A percentile compares a stretch with the other conserved stretches of the same genome.
These are phyloP conservation scores for Penicillium hordei DNA, from an alignment of 2,329 filamentous ascomycete genomes.

Conservation along the genomic window DNA sequence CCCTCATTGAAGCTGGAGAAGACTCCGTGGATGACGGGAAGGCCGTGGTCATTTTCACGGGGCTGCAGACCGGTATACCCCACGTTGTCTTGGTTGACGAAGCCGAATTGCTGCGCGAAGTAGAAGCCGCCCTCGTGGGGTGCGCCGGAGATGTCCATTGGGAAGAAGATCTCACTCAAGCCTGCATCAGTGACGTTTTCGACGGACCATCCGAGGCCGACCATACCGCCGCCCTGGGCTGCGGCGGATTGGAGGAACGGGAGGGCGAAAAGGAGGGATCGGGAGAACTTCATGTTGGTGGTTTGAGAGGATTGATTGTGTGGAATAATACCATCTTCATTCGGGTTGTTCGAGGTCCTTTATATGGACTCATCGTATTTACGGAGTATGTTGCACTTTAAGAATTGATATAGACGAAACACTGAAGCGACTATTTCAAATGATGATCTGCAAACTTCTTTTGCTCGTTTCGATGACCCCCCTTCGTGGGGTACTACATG, in stretches of 20 bases:
- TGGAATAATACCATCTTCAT: not conserved
- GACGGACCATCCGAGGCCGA: too few species aligned
- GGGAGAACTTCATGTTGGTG: constrained; percentile 9
- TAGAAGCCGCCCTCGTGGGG: too few species aligned
- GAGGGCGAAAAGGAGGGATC: constrained; percentile 11
- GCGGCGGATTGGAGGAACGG: constrained; percentile 6
- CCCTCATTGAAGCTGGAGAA: too few species aligned
- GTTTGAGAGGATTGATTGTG: not conserved
- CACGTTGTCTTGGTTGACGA: too few species aligned
- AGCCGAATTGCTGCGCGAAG: too few species aligned
- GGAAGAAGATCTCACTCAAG: too few species aligned
- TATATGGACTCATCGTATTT: not conserved
- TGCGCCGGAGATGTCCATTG: too few species aligned
- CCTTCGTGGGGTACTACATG: not conserved
- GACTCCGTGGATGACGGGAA: too few species aligned
- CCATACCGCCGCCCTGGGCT: constrained; percentile 2
- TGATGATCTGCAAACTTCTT: not conserved
- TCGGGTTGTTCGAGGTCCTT: not conserved
- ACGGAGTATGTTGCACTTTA: not conserved
- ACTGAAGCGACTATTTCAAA: not conserved
- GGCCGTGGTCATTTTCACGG: too few species aligned
- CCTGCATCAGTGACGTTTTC: too few species aligned
- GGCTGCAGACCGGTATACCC: too few species aligned
- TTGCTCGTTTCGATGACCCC: not conserved
- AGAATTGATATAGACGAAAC: not conserved